Evolutionary conservation across 2,329 filamentous ascomycete genomes (phyloP).

Genomic region (Fusarium irregulare): DNA sequence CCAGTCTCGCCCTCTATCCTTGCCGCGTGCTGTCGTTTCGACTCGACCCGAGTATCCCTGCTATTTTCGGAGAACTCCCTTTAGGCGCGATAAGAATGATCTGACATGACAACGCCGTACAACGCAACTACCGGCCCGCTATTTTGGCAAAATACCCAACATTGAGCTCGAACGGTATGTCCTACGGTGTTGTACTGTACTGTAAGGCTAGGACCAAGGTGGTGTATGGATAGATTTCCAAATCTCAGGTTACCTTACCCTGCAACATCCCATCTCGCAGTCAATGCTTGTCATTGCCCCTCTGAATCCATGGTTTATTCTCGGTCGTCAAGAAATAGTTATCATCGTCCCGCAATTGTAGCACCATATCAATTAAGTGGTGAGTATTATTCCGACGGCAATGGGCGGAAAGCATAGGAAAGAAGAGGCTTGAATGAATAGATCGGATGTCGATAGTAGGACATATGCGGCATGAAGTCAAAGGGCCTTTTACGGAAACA

Average conservation of each 20-base stretch:
- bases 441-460: conserved; percentile 1
- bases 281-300: conserved; percentile 9
- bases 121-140: conserved; percentile 41
- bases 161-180: not conserved
- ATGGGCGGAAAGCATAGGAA: conserved; percentile 41
- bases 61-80: conserved; percentile 32
- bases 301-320: conserved; percentile 9
- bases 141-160: conserved; percentile 10
- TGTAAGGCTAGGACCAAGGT: conserved; percentile 15
- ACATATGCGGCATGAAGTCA: not conserved
- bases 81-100: conserved; percentile 46
- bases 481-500: conserved; percentile 36
- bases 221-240: conserved; percentile 24
- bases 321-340: not conserved
- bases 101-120: conserved; percentile 37
- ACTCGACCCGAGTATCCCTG: conserved; percentile 15
- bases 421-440: conserved; percentile 19
- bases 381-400: conserved; percentile 28
- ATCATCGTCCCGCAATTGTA: conserved; percentile 30
- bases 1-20: not conserved
- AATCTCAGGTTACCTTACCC: conserved; percentile 44
- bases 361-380: conserved; percentile 5
- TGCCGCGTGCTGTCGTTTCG: not conserved
- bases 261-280: conserved; percentile 32
- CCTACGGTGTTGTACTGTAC: not conserved